Evolutionary conservation across 2,329 filamentous ascomycete genomes (phyloP).

Genomic region (Rutstroemia sp.): DNA sequence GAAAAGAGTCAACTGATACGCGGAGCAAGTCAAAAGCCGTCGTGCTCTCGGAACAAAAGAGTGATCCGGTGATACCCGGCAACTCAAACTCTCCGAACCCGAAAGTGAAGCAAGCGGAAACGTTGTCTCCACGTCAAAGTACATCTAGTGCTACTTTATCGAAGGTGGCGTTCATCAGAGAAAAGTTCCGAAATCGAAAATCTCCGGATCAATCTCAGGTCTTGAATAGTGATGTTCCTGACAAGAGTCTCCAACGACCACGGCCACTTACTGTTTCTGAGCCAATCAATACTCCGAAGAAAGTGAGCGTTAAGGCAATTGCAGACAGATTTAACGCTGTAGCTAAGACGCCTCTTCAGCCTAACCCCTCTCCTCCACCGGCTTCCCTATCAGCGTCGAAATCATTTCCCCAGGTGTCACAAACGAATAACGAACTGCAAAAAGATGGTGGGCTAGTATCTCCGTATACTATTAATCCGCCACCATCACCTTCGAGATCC

Average conservation of each 20-base stretch:
- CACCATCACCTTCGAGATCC: slow-evolving; percentile 22
- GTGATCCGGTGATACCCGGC: not conserved
- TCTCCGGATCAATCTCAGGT: slow-evolving; percentile 1
- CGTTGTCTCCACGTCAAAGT: not conserved
- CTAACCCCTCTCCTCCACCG: slow-evolving; percentile 11
- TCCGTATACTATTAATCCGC: slow-evolving; percentile 23
- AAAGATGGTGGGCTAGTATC: slow-evolving; percentile 16
- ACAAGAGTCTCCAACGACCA: not conserved
- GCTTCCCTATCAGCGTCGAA: slow-evolving; percentile 8
- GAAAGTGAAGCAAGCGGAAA: not conserved
- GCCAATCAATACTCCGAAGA: not conserved
- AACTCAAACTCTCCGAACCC: not conserved
- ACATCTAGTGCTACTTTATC: slow-evolving; percentile 1
- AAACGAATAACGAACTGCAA: slow-evolving; percentile 3
- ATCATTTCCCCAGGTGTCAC: not conserved
- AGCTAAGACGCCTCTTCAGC: not conserved
- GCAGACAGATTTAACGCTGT: slow-evolving; percentile 24
- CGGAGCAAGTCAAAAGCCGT: too few species aligned
- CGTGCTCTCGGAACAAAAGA: not conserved
- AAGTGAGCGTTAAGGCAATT: slow-evolving; percentile 23
- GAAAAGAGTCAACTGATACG: too few species aligned
- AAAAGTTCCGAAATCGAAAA: slow-evolving; percentile 5
- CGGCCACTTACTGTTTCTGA: not conserved
- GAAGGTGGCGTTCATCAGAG: slow-evolving; percentile 6
- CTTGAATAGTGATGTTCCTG: not conserved